phyloP scores from a whole-genome alignment of 345 rosid species.

The Camelina sativa region DNA sequence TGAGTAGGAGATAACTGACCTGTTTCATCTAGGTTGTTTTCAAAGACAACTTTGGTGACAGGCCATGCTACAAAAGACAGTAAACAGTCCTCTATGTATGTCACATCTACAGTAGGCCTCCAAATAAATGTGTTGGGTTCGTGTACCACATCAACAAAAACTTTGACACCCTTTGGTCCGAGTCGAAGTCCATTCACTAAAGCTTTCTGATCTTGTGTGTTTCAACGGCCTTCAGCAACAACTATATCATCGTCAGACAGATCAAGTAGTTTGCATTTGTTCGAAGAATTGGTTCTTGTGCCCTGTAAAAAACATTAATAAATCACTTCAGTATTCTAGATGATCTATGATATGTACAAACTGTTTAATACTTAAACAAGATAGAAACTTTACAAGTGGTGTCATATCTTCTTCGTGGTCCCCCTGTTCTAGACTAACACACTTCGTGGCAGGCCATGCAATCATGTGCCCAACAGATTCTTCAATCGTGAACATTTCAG shows the following conservation, averaged over 20 bases:
- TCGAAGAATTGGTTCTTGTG: not conserved
- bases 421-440: not conserved
- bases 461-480: not conserved
- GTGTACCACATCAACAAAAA: not conserved
- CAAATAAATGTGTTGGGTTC: not conserved
- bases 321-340: no score
- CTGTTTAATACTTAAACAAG: not conserved
- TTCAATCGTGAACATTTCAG: not conserved
- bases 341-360: no score
- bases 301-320: no score
- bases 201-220: not conserved
- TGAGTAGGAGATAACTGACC: not conserved
- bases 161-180: not conserved
- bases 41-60: not conserved
- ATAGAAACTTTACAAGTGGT: not conserved
- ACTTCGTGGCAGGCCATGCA: not conserved
- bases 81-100: slow-evolving; percentile 1
- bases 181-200: not conserved
- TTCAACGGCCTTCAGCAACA: not conserved
- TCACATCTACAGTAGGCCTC: not conserved
- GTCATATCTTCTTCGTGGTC: not conserved
- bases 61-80: not conserved
- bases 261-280: not conserved
- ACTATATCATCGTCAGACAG: not conserved
- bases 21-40: not conserved